These are phyloP conservation scores for Hyaloscypha bicolor DNA, from an alignment of 495 filamentous ascomycete species.

Conservation along the genomic window DNA sequence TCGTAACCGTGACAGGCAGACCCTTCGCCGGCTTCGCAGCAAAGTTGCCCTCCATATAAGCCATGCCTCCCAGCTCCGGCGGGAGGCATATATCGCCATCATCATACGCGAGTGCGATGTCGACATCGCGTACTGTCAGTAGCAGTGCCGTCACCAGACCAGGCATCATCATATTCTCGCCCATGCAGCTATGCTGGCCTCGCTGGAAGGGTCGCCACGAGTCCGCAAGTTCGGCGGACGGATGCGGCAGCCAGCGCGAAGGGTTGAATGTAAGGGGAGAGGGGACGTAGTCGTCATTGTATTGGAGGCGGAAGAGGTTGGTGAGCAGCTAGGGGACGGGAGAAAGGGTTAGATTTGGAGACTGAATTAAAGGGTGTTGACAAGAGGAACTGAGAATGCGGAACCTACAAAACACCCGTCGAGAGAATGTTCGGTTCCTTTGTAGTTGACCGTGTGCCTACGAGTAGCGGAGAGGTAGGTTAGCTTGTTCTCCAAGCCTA, in stretches of 20 bases:
- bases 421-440: slow-evolving; percentile 1
- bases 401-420: neutral
- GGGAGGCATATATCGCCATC: slow-evolving; percentile 1
- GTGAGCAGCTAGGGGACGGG: neutral
- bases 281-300: neutral
- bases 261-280: neutral
- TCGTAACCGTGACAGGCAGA: slow-evolving; percentile 4
- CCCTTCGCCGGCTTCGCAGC: slow-evolving; percentile 11
- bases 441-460: slow-evolving; percentile 4
- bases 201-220: slow-evolving; percentile 1
- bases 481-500: neutral
- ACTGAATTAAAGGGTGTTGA: neutral
- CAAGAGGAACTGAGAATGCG: neutral
- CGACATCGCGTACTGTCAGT: slow-evolving; percentile 11
- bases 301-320: slow-evolving; percentile 12
- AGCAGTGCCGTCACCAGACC: slow-evolving; percentile 8
- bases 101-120: slow-evolving; percentile 11
- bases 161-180: slow-evolving; percentile 16
- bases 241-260: neutral
- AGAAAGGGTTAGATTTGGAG: neutral
- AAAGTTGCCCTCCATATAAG: slow-evolving; percentile 11
- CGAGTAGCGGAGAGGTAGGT: neutral
- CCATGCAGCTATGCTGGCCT: slow-evolving; percentile 11
- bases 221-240: slow-evolving; percentile 3
- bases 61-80: slow-evolving; percentile 2